A percentile compares a stretch with the other conserved stretches of the same genome.
phyloP scores from a whole-genome alignment of 495 filamentous ascomycete genomes.

The Massariosphaeria phaeospora region DNA sequence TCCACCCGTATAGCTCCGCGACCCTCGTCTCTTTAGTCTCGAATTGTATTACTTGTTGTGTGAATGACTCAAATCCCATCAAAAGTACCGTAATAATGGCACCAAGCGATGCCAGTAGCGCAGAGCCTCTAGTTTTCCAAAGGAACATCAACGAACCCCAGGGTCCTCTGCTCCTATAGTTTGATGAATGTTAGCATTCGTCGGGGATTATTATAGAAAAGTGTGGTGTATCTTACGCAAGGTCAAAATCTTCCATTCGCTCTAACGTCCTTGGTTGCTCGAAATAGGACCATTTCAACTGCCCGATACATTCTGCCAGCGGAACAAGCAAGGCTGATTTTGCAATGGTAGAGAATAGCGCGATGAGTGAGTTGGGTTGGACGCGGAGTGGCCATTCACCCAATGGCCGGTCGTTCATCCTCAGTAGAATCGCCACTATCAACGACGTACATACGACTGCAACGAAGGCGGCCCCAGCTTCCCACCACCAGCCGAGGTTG shows the following conservation, averaged over 20 bases:
- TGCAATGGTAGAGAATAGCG: constrained; percentile 7
- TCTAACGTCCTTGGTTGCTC: neutral
- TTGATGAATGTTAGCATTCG: too few species aligned
- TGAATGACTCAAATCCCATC: constrained; percentile 25
- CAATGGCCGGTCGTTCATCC: constrained; percentile 3
- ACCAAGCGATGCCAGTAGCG: constrained; percentile 12
- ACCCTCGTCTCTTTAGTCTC: neutral
- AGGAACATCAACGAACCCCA: constrained; percentile 12
- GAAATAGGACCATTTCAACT: constrained; percentile 26
- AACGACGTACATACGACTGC: neutral
- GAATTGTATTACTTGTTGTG: constrained; percentile 17
- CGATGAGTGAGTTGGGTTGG: constrained; percentile 10
- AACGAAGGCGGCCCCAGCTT: neutral
- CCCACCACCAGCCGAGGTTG: constrained; percentile 12
- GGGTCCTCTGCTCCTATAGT: constrained; percentile 21
- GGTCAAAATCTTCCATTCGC: constrained; percentile 8
- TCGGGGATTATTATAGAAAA: too few species aligned
- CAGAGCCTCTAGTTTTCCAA: neutral
- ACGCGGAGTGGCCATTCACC: constrained; percentile 4
- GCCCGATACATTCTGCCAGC: constrained; percentile 8
- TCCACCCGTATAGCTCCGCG: neutral
- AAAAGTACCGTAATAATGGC: constrained; percentile 24
- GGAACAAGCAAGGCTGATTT: constrained; percentile 11
- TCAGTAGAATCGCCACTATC: neutral
- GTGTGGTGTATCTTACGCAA: too few species aligned